A percentile compares a stretch with the other conserved stretches of the same genome.
phyloP scores from a whole-genome alignment of 2,329 filamentous ascomycete genomes.

The Epichloe amarillans region DNA sequence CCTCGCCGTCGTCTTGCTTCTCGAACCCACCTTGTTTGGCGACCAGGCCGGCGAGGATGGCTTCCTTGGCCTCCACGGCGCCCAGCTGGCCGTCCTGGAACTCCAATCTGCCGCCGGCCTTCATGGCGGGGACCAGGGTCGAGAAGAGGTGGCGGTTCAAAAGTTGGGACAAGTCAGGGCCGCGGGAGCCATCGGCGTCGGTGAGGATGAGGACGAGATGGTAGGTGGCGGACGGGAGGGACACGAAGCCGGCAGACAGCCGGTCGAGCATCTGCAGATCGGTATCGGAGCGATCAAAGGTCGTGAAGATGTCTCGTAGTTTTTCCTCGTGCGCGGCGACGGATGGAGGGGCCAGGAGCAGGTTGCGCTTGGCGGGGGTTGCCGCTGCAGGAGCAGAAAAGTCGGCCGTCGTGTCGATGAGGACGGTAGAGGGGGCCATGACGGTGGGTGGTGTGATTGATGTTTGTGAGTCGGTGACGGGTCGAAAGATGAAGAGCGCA shows the following conservation, averaged over 20 bases:
- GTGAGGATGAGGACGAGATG: constrained; percentile 74
- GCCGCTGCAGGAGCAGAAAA: constrained; percentile 27
- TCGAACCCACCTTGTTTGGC: constrained; percentile 51
- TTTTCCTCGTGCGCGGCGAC: constrained; percentile 74
- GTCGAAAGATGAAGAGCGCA: too few species aligned
- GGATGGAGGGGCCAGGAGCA: constrained; percentile 82
- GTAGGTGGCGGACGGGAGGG: constrained; percentile 65
- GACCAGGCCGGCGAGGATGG: constrained; percentile 69
- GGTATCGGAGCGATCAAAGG: constrained; percentile 61
- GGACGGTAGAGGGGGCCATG: constrained; percentile 40
- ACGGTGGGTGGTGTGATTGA: constrained; percentile 3
- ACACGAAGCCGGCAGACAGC: constrained; percentile 66
- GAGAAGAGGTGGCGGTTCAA: constrained; percentile 55
- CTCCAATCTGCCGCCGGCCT: constrained; percentile 51
- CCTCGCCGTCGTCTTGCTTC: constrained; percentile 54
- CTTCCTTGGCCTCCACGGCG: constrained; percentile 50
- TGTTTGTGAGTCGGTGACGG: not conserved
- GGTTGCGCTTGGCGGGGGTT: constrained; percentile 40
- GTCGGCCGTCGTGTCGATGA: constrained; percentile 43
- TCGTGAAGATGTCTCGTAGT: constrained; percentile 55
- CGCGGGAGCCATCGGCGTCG: constrained; percentile 55
- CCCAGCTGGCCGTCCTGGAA: constrained; percentile 53
- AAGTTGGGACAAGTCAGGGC: constrained; percentile 47
- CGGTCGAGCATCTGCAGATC: constrained; percentile 98
- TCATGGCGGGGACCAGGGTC: constrained; percentile 57